Conservation (phyloP, 495 filamentous ascomycete genomes). For the Astrocystis sublimbata region DNA sequence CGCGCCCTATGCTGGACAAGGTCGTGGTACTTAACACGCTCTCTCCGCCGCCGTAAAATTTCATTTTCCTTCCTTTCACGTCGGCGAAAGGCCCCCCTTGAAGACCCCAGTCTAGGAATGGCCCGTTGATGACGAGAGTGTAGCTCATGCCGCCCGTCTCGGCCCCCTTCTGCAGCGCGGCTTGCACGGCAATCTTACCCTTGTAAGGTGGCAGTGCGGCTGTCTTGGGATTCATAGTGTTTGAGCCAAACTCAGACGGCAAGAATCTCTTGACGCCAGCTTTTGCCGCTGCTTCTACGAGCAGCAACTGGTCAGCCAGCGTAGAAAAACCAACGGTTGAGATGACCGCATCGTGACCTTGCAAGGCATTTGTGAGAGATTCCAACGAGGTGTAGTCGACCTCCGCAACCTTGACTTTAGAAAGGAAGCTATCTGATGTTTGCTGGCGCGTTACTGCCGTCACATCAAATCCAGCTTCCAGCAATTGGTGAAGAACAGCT, state of each 20-base stretch:
- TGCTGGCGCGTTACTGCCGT: constrained; percentile 51
- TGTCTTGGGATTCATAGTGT: constrained; percentile 23
- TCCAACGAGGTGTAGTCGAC: constrained; percentile 52
- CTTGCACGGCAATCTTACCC: constrained; percentile 38
- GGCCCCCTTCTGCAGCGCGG: constrained; percentile 37
- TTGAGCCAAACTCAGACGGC: constrained; percentile 57
- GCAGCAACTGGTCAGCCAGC: constrained; percentile 37
- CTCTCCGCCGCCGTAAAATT: constrained; percentile 32
- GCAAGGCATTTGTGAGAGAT: constrained; percentile 45
- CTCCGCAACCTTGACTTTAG: constrained; percentile 37
- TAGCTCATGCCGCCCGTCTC: constrained; percentile 38
- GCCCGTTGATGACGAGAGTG: constrained; percentile 40
- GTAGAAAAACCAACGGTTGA: constrained; percentile 37
- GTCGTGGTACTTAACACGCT: constrained; percentile 30
- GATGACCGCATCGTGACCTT: constrained; percentile 53
- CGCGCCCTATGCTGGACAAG: constrained; percentile 29
- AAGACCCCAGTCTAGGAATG: constrained; percentile 30
- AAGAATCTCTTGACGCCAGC: constrained; percentile 56
- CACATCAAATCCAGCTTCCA: constrained; percentile 51
- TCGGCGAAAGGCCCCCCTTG: constrained; percentile 11
- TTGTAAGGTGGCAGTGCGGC: constrained; percentile 36
- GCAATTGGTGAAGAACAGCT: constrained; percentile 49
- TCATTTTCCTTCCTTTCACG: background rate
- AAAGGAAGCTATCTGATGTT: constrained; percentile 34
- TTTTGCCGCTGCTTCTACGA: constrained; percentile 57